Percentiles rank a stretch among this genome's conserved stretches.
phyloP scores from a whole-genome alignment of 2,329 filamentous ascomycete genomes.

The Penicillium sp. region DNA sequence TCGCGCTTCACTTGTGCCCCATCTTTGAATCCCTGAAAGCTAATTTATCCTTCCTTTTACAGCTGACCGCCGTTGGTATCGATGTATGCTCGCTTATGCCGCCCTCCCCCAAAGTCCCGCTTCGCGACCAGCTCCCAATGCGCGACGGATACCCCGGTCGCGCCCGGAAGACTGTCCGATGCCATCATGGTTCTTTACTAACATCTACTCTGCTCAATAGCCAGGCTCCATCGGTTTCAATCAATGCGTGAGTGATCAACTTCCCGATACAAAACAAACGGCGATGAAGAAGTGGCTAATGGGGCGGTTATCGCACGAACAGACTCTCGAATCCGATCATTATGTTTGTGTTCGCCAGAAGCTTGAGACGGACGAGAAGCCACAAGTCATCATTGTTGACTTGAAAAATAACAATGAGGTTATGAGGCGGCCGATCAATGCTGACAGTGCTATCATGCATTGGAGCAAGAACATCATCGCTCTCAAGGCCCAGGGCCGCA shows the following conservation, averaged over 20 bases:
- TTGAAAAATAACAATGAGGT: slow-evolving; percentile 97
- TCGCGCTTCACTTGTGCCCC: slow-evolving; percentile 30
- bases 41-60: slow-evolving; percentile 26
- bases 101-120: slow-evolving; percentile 9
- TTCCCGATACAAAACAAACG: slow-evolving; percentile 5
- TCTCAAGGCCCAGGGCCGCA: slow-evolving; percentile 88
- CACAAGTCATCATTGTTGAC: slow-evolving; percentile 95
- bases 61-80: slow-evolving; percentile 56
- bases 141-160: slow-evolving; percentile 20
- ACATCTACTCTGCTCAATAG: slow-evolving; percentile 44
- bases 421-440: slow-evolving; percentile 92
- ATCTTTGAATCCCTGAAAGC: slow-evolving; percentile 32
- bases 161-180: slow-evolving; percentile 1
- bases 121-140: slow-evolving; percentile 16
- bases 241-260: slow-evolving; percentile 65
- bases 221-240: slow-evolving; percentile 78
- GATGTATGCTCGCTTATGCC: slow-evolving; percentile 44
- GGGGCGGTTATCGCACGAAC: slow-evolving; percentile 12
- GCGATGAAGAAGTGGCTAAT: slow-evolving; percentile 17
- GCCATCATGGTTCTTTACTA: slow-evolving; percentile 18
- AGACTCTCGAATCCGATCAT: slow-evolving; percentile 97
- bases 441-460: slow-evolving; percentile 99
- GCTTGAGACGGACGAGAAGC: slow-evolving; percentile 75
- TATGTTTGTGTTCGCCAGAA: slow-evolving; percentile 97
- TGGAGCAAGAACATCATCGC: slow-evolving; percentile 95